Evolutionary conservation across 2,329 filamentous ascomycete genomes (phyloP), one percentile per base, ranked within the genome.

Genomic region (Penicillium rolfsii): DNA sequence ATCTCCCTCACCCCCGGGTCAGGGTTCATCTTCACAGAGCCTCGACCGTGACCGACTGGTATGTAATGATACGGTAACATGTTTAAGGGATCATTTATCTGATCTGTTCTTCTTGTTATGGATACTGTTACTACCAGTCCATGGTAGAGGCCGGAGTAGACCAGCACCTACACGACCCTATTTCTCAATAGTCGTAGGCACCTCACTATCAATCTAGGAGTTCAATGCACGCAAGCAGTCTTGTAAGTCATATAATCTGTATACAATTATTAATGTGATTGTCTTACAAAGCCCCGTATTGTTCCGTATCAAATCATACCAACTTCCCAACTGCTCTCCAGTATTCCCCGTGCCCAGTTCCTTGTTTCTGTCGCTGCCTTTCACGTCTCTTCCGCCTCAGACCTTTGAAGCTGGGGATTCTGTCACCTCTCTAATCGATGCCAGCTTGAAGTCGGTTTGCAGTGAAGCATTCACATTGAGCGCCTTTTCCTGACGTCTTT

Each of bases 21-120:
- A 64, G 61, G 58, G 59, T 67, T 67, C 57, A 59, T 64, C 59
- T 63, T 35, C 53, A 50, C 55, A 68, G 67, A 68, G 67, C 67
- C 67, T 70, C 67, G 67, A 70, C 67, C 60, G 57, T 60, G 43
- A 11, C 45, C 45, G 45, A 30, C 45, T 48, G 45, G 45, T 30
- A 48, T 46, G 43, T 46, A 46, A 28, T n/a, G 8, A 48, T 48
- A 48, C 45, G 45, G 11, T 12, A 26, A 30, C 26, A 46, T 22
- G 11, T 8, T 6, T 48, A 28, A 4, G 8, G 45, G 26, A 9
- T 7, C 8, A 48, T 48, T 9, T 14, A 46, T 46, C 43, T 14
- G 43, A 46, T 46, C 43, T 14, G 43, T 14, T 14, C 14, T 26
- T 8, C 19, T 19, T 41, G 38, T 41, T 3, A 3, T 19, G 33